A percentile compares a stretch with the other conserved stretches of the same genome.
These are phyloP conservation scores for Penicillium canescens DNA, from an alignment of 495 filamentous ascomycete species.

Conservation along the genomic window DNA sequence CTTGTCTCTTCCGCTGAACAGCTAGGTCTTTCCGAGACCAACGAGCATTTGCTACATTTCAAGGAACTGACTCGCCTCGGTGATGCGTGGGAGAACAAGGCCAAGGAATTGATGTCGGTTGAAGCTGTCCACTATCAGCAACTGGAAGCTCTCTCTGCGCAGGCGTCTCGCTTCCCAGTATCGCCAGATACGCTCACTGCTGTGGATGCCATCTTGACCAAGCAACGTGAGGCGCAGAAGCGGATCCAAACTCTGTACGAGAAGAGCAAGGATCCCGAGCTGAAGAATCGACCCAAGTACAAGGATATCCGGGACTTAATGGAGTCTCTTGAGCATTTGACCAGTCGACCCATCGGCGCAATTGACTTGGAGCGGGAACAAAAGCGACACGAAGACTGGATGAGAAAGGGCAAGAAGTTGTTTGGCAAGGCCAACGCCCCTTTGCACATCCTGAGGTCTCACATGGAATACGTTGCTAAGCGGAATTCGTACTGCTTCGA, in stretches of 20 bases:
- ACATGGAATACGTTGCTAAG: slow-evolving; percentile 91
- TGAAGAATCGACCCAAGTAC: slow-evolving; percentile 82
- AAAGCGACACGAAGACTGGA: slow-evolving; percentile 98
- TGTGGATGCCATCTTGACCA: slow-evolving; percentile 91
- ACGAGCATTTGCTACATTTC: slow-evolving; percentile 74
- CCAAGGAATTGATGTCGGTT: slow-evolving; percentile 86
- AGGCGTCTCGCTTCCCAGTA: slow-evolving; percentile 78
- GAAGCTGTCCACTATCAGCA: slow-evolving; percentile 92
- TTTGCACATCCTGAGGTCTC: slow-evolving; percentile 85
- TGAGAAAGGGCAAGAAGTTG: slow-evolving; percentile 96
- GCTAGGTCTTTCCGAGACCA: slow-evolving; percentile 72
- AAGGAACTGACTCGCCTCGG: slow-evolving; percentile 73
- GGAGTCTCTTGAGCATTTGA: slow-evolving; percentile 80
- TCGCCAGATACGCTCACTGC: slow-evolving; percentile 74
- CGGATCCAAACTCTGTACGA: slow-evolving; percentile 80
- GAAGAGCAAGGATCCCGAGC: slow-evolving; percentile 70
- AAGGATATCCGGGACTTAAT: slow-evolving; percentile 86
- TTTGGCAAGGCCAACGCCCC: slow-evolving; percentile 99
- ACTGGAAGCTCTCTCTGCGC: slow-evolving; percentile 82
- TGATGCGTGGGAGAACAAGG: slow-evolving; percentile 89
- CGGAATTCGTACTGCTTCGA: slow-evolving; percentile 92
- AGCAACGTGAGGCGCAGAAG: slow-evolving; percentile 91
- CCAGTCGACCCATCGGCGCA: slow-evolving; percentile 87
- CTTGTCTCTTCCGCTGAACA: slow-evolving; percentile 74
- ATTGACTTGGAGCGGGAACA: slow-evolving; percentile 93